Conservation (phyloP, 2,329 filamentous ascomycete species). For the Neophaeococcomyces aloes region DNA sequence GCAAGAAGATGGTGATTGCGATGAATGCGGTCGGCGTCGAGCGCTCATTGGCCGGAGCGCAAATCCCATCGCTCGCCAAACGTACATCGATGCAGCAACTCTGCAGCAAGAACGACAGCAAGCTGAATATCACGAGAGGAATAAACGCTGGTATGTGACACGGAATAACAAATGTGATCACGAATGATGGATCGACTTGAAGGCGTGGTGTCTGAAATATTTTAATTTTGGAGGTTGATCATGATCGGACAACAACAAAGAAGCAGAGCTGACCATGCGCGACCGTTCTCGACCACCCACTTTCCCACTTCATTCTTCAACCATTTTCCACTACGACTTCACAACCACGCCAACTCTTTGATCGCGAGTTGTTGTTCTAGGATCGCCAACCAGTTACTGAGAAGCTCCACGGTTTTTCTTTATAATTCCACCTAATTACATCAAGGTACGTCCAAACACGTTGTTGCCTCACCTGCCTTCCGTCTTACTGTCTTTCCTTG, state of each 20-base stretch:
- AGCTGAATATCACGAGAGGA: not conserved
- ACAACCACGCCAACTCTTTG: slow-evolving; percentile 12
- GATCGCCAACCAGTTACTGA: slow-evolving; percentile 17
- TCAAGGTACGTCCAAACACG: slow-evolving; percentile 17
- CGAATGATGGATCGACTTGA: not conserved
- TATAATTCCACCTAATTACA: slow-evolving; percentile 10
- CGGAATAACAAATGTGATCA: not conserved
- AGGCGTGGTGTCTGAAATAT: not conserved
- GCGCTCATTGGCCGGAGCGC: slow-evolving; percentile 1
- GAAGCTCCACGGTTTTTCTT: slow-evolving; percentile 7
- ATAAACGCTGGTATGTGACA: not conserved
- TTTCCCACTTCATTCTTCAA: slow-evolving; percentile 4
- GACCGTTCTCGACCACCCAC: slow-evolving; percentile 8
- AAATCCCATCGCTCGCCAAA: slow-evolving; percentile 1
- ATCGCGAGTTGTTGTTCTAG: slow-evolving; percentile 6
- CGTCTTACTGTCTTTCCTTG: slow-evolving; percentile 1
- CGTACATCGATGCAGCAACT: no score
- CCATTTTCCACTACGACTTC: slow-evolving; percentile 9
- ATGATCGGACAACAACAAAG: slow-evolving; percentile 12
- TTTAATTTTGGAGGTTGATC: slow-evolving; percentile 8
- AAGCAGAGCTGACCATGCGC: slow-evolving; percentile 1
- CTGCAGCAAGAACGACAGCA: not conserved
- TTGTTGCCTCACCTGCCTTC: slow-evolving; percentile 10
- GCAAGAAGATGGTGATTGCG: not conserved
- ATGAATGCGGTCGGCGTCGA: slow-evolving; percentile 4